Evolutionary conservation across 1,284 basidiomycete genomes (phyloP).

Genomic region (Heterobasidion irregulare): DNA sequence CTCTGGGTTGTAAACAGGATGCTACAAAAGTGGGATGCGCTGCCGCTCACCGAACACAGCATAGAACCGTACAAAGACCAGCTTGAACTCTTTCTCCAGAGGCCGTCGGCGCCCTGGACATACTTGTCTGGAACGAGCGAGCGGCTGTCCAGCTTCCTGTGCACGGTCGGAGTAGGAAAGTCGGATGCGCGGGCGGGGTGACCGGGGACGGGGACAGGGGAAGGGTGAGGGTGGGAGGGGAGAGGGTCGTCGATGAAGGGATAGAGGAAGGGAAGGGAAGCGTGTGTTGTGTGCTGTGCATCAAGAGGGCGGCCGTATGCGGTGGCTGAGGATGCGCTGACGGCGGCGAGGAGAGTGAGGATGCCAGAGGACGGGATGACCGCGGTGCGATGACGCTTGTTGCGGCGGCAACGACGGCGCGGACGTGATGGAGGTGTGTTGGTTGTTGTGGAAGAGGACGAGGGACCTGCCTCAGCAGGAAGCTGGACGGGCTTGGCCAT

Average conservation of each 20-base stretch:
- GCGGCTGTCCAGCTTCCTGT: constrained; percentile 11
- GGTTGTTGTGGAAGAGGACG: constrained; percentile 9
- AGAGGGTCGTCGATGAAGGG: constrained; percentile 29
- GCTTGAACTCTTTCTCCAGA: constrained; percentile 47
- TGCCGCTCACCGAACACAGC: constrained; percentile 29
- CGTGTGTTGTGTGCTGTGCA: constrained; percentile 9
- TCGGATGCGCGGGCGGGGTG: background rate
- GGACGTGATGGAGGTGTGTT: background rate
- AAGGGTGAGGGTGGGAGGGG: background rate
- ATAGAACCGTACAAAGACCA: constrained; percentile 61
- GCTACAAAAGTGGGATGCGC: background rate
- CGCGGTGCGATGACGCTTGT: constrained; percentile 4
- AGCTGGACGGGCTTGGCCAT: constrained; percentile 19
- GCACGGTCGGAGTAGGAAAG: background rate
- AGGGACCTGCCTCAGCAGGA: constrained; percentile 4
- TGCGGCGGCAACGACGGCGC: background rate
- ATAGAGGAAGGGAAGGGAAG: constrained; percentile 53
- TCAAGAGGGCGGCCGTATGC: constrained; percentile 37
- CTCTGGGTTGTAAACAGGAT: background rate
- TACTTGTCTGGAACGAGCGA: constrained; percentile 40
- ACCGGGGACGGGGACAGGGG: constrained; percentile 3
- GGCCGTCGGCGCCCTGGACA: constrained; percentile 43
- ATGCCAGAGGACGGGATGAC: constrained; percentile 30
- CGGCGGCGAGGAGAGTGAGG: constrained; percentile 45
- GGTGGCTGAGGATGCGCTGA: constrained; percentile 36